A percentile compares a stretch with the other conserved stretches of the same genome.
Evolutionary conservation across 2,329 filamentous ascomycete genomes (phyloP).

Genomic region (Rhytidhysteron rufulum): DNA sequence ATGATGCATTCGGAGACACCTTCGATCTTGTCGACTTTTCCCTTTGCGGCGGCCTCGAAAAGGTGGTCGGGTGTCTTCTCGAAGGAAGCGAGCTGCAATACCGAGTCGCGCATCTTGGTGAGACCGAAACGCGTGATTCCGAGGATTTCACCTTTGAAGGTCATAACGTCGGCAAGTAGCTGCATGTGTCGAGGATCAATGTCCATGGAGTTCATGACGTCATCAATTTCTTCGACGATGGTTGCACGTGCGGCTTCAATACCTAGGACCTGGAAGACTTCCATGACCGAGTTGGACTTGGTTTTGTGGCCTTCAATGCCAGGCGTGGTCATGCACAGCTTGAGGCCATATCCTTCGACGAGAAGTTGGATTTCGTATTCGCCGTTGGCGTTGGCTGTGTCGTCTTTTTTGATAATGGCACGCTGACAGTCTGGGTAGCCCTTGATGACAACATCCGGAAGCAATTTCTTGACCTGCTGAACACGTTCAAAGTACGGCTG

Average conservation of each 20-base stretch:
- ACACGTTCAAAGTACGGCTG: conserved; percentile 71
- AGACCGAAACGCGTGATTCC: conserved; percentile 96
- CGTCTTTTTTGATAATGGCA: conserved; percentile 82
- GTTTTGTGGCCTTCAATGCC: conserved; percentile 77
- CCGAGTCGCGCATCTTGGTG: conserved; percentile 92
- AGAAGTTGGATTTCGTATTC: conserved; percentile 53
- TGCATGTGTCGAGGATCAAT: conserved; percentile 99
- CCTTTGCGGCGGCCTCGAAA: conserved; percentile 87
- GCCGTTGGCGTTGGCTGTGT: conserved; percentile 65
- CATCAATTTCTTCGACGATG: conserved; percentile 82
- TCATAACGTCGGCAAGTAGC: conserved; percentile 96
- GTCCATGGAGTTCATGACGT: conserved; percentile 89
- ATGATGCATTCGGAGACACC: conserved; percentile 97
- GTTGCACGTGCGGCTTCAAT: conserved; percentile 91
- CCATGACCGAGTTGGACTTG: conserved; percentile 83
- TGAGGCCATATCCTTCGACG: conserved; percentile 91
- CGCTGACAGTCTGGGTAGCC: conserved; percentile 83
- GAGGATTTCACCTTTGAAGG: conserved; percentile 93
- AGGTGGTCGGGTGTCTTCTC: conserved; percentile 98
- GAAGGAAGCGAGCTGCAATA: conserved; percentile 90
- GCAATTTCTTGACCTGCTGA: conserved; percentile 76
- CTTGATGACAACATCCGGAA: conserved; percentile 81
- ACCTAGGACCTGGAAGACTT: conserved; percentile 79
- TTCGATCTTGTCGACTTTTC: conserved; percentile 89
- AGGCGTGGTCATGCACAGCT: conserved; percentile 86